These are phyloP conservation scores for Clavariopsis aquatica DNA, from an alignment of 495 filamentous ascomycete genomes.

Conservation along the genomic window DNA sequence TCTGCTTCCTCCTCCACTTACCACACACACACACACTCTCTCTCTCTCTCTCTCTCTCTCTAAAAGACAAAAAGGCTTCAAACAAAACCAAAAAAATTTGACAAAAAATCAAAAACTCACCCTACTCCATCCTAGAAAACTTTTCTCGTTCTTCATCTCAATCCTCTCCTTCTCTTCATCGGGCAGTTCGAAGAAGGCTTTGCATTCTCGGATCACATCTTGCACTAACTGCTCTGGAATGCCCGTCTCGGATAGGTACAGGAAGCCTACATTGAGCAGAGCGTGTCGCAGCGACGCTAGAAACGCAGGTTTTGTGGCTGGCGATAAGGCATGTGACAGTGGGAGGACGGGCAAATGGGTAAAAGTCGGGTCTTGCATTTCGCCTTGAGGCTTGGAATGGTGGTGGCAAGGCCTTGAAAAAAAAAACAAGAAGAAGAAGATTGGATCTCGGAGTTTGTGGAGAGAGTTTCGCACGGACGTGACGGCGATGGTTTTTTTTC, in stretches of 20 bases:
- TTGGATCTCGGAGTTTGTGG: too few relatives aligned
- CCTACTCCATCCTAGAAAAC: conserved; percentile 47
- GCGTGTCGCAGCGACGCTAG: conserved; percentile 72
- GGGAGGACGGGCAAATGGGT: conserved; percentile 79
- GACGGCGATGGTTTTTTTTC: too few relatives aligned
- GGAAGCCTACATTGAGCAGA: conserved; percentile 86
- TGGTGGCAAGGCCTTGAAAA: conserved; percentile 1
- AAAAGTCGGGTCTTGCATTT: conserved; percentile 57
- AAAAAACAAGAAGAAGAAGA: too few relatives aligned
- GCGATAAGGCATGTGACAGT: conserved; percentile 62
- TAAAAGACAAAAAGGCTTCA: neutral
- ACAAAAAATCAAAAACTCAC: conserved; percentile 34
- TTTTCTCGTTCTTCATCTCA: conserved; percentile 79
- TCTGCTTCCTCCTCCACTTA: too few relatives aligned
- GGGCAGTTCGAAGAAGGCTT: conserved; percentile 79
- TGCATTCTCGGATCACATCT: conserved; percentile 67
- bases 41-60: neutral
- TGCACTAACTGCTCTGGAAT: conserved; percentile 66
- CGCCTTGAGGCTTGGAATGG: neutral
- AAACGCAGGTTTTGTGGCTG: conserved; percentile 73
- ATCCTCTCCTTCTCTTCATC: conserved; percentile 77
- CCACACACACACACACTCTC: too few relatives aligned
- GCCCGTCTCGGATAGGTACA: conserved; percentile 86
- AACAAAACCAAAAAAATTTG: conserved; percentile 14
- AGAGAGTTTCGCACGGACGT: too few relatives aligned